These are phyloP conservation scores for Wilcoxina mikolae DNA, from an alignment of 495 filamentous ascomycete species.

Conservation along the genomic window DNA sequence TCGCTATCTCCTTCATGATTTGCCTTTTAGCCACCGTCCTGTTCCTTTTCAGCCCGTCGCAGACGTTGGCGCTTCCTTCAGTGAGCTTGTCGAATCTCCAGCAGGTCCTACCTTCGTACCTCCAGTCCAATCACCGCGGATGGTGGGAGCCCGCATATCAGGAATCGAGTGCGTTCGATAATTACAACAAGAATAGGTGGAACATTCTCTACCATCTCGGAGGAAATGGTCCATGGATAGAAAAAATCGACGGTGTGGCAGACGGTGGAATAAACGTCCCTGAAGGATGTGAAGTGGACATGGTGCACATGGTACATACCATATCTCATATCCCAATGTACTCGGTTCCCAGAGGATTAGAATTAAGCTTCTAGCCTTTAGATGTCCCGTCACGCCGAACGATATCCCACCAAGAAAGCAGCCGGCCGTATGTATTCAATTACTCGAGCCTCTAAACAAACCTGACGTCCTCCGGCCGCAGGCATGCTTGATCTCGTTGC, in stretches of 20 bases:
- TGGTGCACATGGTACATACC: slow-evolving; percentile 43
- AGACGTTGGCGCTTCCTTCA: slow-evolving; percentile 17
- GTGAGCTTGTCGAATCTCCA: slow-evolving; percentile 4
- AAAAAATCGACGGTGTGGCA: slow-evolving; percentile 35
- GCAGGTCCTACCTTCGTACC: slow-evolving; percentile 12
- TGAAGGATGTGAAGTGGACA: slow-evolving; percentile 38
- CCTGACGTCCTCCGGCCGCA: slow-evolving; percentile 13
- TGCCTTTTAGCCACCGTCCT: slow-evolving; percentile 21
- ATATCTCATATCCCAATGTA: slow-evolving; percentile 1
- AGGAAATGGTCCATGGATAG: slow-evolving; percentile 46
- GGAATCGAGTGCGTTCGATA: background rate
- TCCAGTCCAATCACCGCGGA: slow-evolving; percentile 18
- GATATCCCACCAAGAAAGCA: slow-evolving; percentile 42
- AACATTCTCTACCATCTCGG: slow-evolving; percentile 44
- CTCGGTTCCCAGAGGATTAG: background rate
- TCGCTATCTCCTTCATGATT: slow-evolving; percentile 23
- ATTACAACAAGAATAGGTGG: slow-evolving; percentile 30
- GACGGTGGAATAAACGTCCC: slow-evolving; percentile 34
- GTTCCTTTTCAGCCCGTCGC: slow-evolving; percentile 21
- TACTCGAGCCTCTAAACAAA: too few relatives aligned
- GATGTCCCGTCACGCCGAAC: slow-evolving; percentile 46
- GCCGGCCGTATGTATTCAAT: slow-evolving; percentile 35
- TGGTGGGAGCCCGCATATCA: slow-evolving; percentile 12
- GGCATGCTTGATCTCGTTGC: slow-evolving; percentile 39
- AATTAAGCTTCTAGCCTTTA: slow-evolving; percentile 18